phyloP scores from a whole-genome alignment of 202 grass and related monocot genomes.

The Setaria italica region DNA sequence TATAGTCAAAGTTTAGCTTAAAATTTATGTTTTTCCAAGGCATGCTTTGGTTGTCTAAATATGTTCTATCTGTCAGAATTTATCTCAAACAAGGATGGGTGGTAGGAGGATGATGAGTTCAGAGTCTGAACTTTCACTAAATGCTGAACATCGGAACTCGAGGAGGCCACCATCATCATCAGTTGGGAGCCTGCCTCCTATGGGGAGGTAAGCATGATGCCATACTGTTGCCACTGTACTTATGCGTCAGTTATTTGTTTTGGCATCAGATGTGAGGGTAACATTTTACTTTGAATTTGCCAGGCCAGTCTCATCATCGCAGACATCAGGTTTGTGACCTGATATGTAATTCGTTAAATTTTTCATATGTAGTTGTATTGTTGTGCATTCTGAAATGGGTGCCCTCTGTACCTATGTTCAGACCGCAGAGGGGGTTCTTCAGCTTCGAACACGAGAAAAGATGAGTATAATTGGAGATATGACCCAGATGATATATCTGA shows the following conservation, averaged over 20 bases:
- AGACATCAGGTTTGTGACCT: constrained; percentile 67
- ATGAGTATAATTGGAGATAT: constrained; percentile 94
- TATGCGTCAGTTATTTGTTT: constrained; percentile 34
- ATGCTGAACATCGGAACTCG: constrained; percentile 65
- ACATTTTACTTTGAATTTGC: constrained; percentile 50
- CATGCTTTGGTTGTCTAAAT: constrained; percentile 36
- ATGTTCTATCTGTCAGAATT: constrained; percentile 64
- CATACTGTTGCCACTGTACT: constrained; percentile 17
- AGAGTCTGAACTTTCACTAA: constrained; percentile 64
- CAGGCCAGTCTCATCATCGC: constrained; percentile 62
- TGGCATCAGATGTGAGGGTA: constrained; percentile 14
- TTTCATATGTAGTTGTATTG: not conserved
- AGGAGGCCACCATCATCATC: constrained; percentile 71
- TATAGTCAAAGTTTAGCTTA: constrained; percentile 2
- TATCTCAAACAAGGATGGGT: constrained; percentile 85
- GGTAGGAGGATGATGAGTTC: constrained; percentile 74
- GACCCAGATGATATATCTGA: constrained; percentile 85
- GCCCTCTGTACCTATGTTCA: constrained; percentile 30
- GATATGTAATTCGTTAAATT: not conserved
- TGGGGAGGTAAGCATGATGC: constrained; percentile 61
- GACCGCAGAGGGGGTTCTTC: constrained; percentile 65
- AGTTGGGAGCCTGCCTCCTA: constrained; percentile 61
- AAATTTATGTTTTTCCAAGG: not conserved
- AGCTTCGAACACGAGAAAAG: constrained; percentile 70
- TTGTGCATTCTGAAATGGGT: constrained; percentile 25